A percentile compares a stretch with the other conserved stretches of the same genome.
phyloP scores from a whole-genome alignment of 176 grass and related monocot genomes.

The Musa acuminata region DNA sequence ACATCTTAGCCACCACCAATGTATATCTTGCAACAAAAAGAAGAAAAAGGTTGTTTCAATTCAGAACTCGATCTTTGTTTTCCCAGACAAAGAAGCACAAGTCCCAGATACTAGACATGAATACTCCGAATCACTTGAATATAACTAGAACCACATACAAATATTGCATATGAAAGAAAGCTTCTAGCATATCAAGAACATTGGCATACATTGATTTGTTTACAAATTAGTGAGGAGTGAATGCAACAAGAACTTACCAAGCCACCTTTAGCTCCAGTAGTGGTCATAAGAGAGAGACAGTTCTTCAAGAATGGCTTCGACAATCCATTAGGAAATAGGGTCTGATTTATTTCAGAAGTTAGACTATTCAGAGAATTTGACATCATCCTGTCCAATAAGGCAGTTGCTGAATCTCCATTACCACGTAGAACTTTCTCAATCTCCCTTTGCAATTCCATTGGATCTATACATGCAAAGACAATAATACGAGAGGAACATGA shows the following conservation, averaged over 20 bases:
- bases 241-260: conserved; percentile 39
- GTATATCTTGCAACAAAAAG: neutral
- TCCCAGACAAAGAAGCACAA: neutral
- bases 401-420: conserved; percentile 47
- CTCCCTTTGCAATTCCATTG: conserved; percentile 47
- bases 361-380: conserved; percentile 37
- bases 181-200: neutral
- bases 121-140: neutral
- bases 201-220: neutral
- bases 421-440: conserved; percentile 65
- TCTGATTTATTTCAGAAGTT: conserved; percentile 46
- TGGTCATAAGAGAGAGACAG: conserved; percentile 93
- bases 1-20: neutral
- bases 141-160: neutral
- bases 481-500: neutral
- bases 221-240: neutral
- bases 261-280: conserved; percentile 81
- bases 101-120: neutral
- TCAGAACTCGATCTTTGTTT: neutral
- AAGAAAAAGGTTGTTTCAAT: neutral
- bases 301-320: conserved; percentile 66
- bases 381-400: conserved; percentile 53
- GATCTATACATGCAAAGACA: conserved; percentile 31
- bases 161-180: neutral
- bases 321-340: conserved; percentile 56